Base-by-base conservation (phyloP, 139 green algal species). In the Trebouxia sp. region DNA sequence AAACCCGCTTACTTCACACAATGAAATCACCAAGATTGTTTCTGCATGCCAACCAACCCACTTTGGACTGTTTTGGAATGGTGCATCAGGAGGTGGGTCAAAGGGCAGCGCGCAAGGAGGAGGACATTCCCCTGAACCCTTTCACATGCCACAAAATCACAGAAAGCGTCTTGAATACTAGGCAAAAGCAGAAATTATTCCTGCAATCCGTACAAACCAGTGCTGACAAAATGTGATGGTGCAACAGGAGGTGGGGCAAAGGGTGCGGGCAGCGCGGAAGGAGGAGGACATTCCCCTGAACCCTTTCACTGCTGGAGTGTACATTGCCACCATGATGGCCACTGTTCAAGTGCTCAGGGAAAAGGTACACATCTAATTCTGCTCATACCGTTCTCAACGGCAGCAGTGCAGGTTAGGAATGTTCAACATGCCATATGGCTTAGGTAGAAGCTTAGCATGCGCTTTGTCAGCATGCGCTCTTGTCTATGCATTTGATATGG, bases 241-340 rank as follows among this genome's bases (percentile, higher is more conserved):
- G 55, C 65, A 67, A 26, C 38, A 78, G 82, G 87, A 96, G 87
- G 95, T 98, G 12, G 96, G 96, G 75, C 84, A 95, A 83, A 85
- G 91, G 50, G 96, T 99, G 83, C 92, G 96, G 70, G 89, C 90
- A 42, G 85, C 91, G 79, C 88, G 96, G 32, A 91, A 91, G 67
- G 92, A 98, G 89, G 75, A 87, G 2, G 87, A 97, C 43, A 98
- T 98, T 83, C 97, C 97, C 6, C 85, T 99, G 65, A 96, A 99
- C 91, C 95, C 97, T 81, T 99, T 99, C 91, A 99, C 97, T 55
- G 97, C 97, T 17, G 97, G 97, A 65, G 96, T 99, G 48, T 99
- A 99, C 90, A 88, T 97, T 42, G 97, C 97, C 53, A 94, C 87
- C 83, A 99, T 99, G 97, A 99, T 99, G 95, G 96, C 97, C 24